Evolutionary conservation across 192 early-diverging fungal species (phyloP).

Genomic region (Thamnidium elegans): DNA sequence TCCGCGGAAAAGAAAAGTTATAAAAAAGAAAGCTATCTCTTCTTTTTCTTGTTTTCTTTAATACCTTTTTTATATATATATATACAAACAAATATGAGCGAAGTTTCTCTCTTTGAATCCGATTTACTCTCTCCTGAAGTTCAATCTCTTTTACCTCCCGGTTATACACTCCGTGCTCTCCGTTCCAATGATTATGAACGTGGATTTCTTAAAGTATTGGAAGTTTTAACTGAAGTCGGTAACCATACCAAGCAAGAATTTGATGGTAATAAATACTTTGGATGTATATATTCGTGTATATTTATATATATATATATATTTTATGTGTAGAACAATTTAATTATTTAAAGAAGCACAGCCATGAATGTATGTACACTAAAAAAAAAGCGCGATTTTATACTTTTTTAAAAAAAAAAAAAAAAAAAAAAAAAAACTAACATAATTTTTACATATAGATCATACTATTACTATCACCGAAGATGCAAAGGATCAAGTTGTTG

Average conservation of each 20-base stretch:
- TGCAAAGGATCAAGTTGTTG: constrained; percentile 61
- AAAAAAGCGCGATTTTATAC: background rate
- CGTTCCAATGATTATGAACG: constrained; percentile 70
- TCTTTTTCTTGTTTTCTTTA: no score
- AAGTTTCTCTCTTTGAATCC: constrained; percentile 57
- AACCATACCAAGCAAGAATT: constrained; percentile 65
- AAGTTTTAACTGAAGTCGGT: constrained; percentile 75
- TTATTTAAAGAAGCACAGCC: constrained; percentile 72
- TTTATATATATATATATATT: no score
- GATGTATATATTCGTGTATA: no score
- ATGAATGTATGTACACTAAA: constrained; percentile 55
- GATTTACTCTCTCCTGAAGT: constrained; percentile 70
- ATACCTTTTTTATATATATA: background rate
- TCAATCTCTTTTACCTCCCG: constrained; percentile 54
- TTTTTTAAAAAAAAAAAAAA: background rate
- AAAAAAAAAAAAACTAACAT: background rate
- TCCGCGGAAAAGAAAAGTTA: no score
- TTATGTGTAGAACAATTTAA: constrained; percentile 43
- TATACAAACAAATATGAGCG: constrained; percentile 20
- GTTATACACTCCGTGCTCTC: constrained; percentile 69
- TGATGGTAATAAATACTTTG: constrained; percentile 46
- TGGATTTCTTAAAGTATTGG: constrained; percentile 60
- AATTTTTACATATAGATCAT: constrained; percentile 41
- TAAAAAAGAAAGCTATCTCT: background rate
- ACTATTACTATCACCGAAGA: constrained; percentile 79